Base-by-base conservation (phyloP, 306 rosid species). In the Neltuma alba region DNA sequence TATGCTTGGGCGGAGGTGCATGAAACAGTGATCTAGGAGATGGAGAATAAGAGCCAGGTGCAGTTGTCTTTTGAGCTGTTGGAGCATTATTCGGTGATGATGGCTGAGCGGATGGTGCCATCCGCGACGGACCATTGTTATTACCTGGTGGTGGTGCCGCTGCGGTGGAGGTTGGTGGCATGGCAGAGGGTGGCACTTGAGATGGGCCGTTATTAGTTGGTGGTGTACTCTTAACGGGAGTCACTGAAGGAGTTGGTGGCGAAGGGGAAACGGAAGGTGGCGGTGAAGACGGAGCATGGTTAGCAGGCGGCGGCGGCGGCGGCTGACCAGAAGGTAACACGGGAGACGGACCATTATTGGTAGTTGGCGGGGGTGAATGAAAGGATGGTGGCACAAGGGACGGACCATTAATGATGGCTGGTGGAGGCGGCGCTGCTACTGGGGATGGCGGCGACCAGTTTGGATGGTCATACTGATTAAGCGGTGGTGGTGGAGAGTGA, bases 41-140 rank as follows among this genome's bases (percentile, higher is more conserved):
- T n/a, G 75, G 34, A 9, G 54, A 54, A 9, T 34, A n/a, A 48
- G 41, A 20, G 21, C 25, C 4, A 12, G 76, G 47, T 16, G 82
- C 48, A 66, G 36, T 55, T 54, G 13, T n/a, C 30, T 54, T 21
- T 0, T n/a, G 13, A n/a, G 30, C 27, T 8, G 61, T 30, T 55
- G 83, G 78, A 0, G 74, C 45, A 33, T n/a, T n/a, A 37, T 37
- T 7, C 10, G 67, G 37, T 28, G 79, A 47, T 9, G 78, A 8
- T 28, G 18, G 18, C 1, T 57, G 33, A 11, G 27, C 33, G 33
- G 63, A 10, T 4, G 34, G 33, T 9, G 63, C 18, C 34, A 11
- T 36, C 20, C 36, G 36, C 23, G 61, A n/a, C 13, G 13, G 30
- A n/a, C 61, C 61, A 16, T 2, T 7, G 13, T 5, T 23, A 9